Conservation (phyloP, 306 rosid species). For the Rosa lucieae region DNA sequence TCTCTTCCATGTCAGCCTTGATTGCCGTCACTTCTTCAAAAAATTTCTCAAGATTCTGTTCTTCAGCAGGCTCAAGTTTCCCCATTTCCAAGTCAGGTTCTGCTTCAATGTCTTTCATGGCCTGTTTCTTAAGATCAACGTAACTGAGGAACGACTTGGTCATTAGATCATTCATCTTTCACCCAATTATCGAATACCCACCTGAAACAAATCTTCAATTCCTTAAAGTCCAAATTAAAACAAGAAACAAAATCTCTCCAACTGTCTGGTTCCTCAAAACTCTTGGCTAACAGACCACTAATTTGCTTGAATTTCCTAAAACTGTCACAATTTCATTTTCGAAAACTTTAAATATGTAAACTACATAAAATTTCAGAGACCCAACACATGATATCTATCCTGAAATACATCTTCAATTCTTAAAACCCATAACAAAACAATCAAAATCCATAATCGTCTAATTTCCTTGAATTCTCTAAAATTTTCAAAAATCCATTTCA, state of each 20-base stretch:
- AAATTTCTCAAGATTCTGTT: conserved; percentile 18
- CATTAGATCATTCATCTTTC: conserved; percentile 31
- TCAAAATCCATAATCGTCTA: neutral
- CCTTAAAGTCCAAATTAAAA: neutral
- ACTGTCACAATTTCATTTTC: neutral
- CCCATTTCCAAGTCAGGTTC: conserved; percentile 24
- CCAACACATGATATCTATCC: neutral
- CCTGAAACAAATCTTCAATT: conserved; percentile 12
- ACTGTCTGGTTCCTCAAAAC: neutral
- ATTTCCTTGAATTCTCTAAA: neutral
- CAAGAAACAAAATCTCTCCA: neutral
- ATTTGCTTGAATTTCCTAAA: neutral
- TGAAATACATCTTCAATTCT: neutral
- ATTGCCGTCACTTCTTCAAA: conserved; percentile 4
- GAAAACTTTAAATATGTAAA: neutral
- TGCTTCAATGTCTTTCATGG: conserved; percentile 11
- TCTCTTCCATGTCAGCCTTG: conserved; percentile 23
- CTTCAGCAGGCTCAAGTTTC: conserved; percentile 15
- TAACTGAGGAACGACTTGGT: conserved; percentile 21
- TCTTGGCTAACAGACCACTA: neutral
- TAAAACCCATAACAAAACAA: neutral
- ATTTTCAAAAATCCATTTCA: neutral
- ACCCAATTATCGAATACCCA: neutral
- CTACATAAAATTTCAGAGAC: neutral
- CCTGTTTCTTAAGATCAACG: conserved; percentile 24